Conservation (phyloP, 352 stramenopile genomes). For the Globisporangium irregulare region DNA sequence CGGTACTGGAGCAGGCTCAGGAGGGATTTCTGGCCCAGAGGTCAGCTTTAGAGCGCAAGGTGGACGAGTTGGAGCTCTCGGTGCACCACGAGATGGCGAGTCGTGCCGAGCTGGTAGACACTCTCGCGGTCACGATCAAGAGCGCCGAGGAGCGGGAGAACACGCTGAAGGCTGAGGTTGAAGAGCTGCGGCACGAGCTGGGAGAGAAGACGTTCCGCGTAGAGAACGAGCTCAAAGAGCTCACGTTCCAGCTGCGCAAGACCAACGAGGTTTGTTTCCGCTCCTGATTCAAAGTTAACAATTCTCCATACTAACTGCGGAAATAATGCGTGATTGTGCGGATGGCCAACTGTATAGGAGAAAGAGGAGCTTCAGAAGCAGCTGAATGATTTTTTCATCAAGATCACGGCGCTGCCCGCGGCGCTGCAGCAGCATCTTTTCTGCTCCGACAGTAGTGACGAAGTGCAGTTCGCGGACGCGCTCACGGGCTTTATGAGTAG, state of each 20-base stretch:
- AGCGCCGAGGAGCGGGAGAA: conserved; percentile 48
- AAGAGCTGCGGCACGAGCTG: conserved; percentile 48
- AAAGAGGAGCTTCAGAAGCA: conserved; percentile 81
- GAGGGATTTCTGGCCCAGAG: conserved; percentile 34
- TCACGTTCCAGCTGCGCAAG: conserved; percentile 52
- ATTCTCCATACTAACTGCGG: background rate
- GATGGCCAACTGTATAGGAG: conserved; percentile 34
- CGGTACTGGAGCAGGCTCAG: conserved; percentile 47
- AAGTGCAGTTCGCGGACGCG: conserved; percentile 66
- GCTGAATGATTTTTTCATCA: conserved; percentile 75
- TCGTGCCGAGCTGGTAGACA: conserved; percentile 76
- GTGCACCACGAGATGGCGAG: conserved; percentile 58
- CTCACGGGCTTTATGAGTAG: conserved; percentile 74
- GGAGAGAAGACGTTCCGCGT: conserved; percentile 63
- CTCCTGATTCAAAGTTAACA: background rate
- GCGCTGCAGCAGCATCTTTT: conserved; percentile 76
- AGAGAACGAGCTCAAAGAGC: conserved; percentile 55
- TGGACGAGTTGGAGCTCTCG: conserved; percentile 48
- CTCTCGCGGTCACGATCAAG: conserved; percentile 59
- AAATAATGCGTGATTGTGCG: background rate
- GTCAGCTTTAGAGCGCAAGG: conserved; percentile 35
- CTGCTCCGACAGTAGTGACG: conserved; percentile 26
- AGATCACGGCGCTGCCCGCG: conserved; percentile 62
- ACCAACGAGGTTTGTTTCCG: conserved; percentile 48
- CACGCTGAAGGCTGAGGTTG: conserved; percentile 37